Conservation (phyloP, 1,284 basidiomycete genomes). For the Cryptococcus sp. region DNA sequence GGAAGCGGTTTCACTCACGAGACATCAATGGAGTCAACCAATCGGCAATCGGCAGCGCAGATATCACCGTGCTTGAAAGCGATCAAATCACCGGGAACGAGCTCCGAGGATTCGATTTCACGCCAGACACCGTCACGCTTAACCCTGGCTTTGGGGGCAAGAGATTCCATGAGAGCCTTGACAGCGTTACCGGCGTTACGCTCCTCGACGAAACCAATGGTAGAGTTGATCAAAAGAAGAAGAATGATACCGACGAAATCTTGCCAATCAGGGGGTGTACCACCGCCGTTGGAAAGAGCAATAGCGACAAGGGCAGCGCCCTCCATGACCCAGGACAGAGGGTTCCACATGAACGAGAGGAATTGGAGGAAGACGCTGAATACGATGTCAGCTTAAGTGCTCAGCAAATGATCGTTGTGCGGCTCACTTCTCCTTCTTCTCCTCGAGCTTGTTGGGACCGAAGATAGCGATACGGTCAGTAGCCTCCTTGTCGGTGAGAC, state of each 20-base stretch:
- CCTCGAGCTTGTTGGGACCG: slow-evolving; percentile 93
- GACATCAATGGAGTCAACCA: slow-evolving; percentile 91
- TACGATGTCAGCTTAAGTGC: slow-evolving; percentile 14
- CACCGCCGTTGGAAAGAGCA: slow-evolving; percentile 87
- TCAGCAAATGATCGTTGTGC: not conserved
- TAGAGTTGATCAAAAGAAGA: slow-evolving; percentile 89
- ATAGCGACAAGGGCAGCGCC: slow-evolving; percentile 95
- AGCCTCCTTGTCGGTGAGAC: slow-evolving; percentile 76
- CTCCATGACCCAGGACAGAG: slow-evolving; percentile 99
- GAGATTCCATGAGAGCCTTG: slow-evolving; percentile 98
- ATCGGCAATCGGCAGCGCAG: slow-evolving; percentile 92
- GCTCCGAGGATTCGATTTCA: slow-evolving; percentile 82
- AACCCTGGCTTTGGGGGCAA: slow-evolving; percentile 94
- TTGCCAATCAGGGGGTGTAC: slow-evolving; percentile 86
- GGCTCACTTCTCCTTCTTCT: slow-evolving; percentile 73
- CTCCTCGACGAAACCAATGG: slow-evolving; percentile 98
- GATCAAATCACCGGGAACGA: slow-evolving; percentile 92
- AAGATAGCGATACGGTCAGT: slow-evolving; percentile 86
- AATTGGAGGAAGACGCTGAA: slow-evolving; percentile 63
- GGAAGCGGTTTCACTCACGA: slow-evolving; percentile 56
- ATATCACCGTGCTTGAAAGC: slow-evolving; percentile 98
- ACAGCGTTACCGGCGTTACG: slow-evolving; percentile 96
- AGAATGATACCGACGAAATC: slow-evolving; percentile 97
- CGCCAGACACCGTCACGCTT: slow-evolving; percentile 79
- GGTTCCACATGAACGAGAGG: slow-evolving; percentile 98